A percentile compares a stretch with the other conserved stretches of the same genome.
Conservation (phyloP, 306 rosid genomes). For the Lablab purpureus region DNA sequence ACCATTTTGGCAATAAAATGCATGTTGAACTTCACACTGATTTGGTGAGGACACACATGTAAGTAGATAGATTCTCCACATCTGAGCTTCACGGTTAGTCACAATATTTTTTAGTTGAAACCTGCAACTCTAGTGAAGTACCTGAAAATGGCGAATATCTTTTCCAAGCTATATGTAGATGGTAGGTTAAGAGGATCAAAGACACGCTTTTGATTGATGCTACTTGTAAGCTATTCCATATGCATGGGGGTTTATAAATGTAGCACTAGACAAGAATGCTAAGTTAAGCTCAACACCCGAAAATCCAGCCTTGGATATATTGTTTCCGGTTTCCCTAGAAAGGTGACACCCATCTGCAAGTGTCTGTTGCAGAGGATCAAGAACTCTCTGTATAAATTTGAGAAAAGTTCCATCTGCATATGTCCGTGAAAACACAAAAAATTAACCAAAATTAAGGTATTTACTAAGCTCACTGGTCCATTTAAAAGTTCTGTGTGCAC, state of each 20-base stretch:
- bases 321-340: slow-evolving; percentile 67
- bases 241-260: slow-evolving; percentile 65
- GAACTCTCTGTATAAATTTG: slow-evolving; percentile 64
- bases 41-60: neutral
- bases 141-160: slow-evolving; percentile 32
- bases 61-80: neutral
- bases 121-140: slow-evolving; percentile 19
- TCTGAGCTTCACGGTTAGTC: neutral
- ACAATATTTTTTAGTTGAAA: neutral
- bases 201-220: slow-evolving; percentile 21
- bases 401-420: slow-evolving; percentile 72
- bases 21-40: neutral
- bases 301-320: slow-evolving; percentile 72
- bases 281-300: slow-evolving; percentile 62
- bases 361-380: slow-evolving; percentile 81
- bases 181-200: slow-evolving; percentile 24
- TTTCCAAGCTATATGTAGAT: slow-evolving; percentile 15
- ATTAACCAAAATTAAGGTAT: slow-evolving; percentile 9
- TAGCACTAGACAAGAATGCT: slow-evolving; percentile 58
- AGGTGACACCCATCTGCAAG: slow-evolving; percentile 82
- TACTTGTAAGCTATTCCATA: slow-evolving; percentile 78
- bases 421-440: slow-evolving; percentile 33
- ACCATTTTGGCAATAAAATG: slow-evolving; percentile 4
- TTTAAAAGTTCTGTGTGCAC: slow-evolving; percentile 50
- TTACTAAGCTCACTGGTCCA: neutral